A percentile compares a stretch with the other conserved stretches of the same genome.
Conservation (phyloP, 805 yeast genomes). For the Yamadazyma philogaea region DNA sequence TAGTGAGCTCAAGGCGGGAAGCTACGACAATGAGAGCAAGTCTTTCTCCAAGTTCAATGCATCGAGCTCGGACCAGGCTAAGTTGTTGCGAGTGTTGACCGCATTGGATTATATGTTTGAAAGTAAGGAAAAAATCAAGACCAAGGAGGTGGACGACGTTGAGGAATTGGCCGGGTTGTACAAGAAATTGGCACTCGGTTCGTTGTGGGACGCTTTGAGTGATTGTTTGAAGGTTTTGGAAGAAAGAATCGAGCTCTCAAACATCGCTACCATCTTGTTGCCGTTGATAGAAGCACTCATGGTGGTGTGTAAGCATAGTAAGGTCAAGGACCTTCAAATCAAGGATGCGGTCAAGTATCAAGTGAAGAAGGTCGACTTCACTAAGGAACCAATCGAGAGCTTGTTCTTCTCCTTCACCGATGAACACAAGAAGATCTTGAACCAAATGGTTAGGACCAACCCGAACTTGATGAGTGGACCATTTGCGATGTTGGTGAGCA, state of each 20-base stretch:
- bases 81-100: constrained; percentile 77
- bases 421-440: constrained; percentile 80
- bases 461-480: constrained; percentile 96
- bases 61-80: constrained; percentile 83
- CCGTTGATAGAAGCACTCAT: constrained; percentile 89
- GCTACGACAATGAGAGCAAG: constrained; percentile 46
- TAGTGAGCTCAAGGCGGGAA: constrained; percentile 38
- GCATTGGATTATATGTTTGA: constrained; percentile 83
- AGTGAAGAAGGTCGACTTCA: constrained; percentile 60
- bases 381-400: constrained; percentile 71
- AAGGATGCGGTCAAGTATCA: constrained; percentile 61
- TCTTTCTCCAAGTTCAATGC: constrained; percentile 68
- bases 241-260: constrained; percentile 45
- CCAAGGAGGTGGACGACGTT: constrained; percentile 24
- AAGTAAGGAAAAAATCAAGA: constrained; percentile 24
- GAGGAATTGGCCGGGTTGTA: constrained; percentile 60
- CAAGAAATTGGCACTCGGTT: constrained; percentile 64
- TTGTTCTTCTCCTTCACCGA: constrained; percentile 84
- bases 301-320: constrained; percentile 92
- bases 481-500: constrained; percentile 80
- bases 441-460: constrained; percentile 86
- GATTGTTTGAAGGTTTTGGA: constrained; percentile 65
- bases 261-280: constrained; percentile 71
- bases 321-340: constrained; percentile 53
- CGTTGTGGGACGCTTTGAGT: constrained; percentile 82